Conservation (phyloP, 805 yeast species). For the Ogataea paradorogensis region DNA sequence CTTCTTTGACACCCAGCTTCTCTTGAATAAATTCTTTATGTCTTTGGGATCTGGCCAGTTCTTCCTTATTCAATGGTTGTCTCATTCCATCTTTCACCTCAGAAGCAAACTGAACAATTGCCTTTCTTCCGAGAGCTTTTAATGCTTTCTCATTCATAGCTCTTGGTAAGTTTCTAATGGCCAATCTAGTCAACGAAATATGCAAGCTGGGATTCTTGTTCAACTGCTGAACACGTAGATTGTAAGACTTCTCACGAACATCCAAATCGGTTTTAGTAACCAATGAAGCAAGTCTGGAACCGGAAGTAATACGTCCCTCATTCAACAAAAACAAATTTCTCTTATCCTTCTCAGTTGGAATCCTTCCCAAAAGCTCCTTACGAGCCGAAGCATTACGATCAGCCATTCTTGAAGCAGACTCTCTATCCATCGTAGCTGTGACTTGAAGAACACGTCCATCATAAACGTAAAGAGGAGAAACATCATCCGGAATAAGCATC, state of each 20-base stretch:
- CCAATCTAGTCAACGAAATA: conserved; percentile 90
- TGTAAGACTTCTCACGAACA: conserved; percentile 82
- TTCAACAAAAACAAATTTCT: conserved; percentile 83
- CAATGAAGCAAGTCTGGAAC: conserved; percentile 71
- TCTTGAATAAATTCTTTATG: conserved; percentile 45
- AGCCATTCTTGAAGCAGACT: conserved; percentile 69
- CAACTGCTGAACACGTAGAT: conserved; percentile 83
- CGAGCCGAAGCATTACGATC: conserved; percentile 73
- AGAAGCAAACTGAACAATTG: conserved; percentile 89
- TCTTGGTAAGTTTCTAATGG: conserved; percentile 90
- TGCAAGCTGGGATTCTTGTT: conserved; percentile 89
- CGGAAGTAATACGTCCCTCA: conserved; percentile 87
- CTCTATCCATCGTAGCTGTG: conserved; percentile 82
- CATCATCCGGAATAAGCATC: conserved; percentile 87
- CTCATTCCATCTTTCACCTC: conserved; percentile 75
- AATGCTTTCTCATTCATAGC: conserved; percentile 84
- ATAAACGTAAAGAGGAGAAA: conserved; percentile 80
- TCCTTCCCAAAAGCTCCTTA: conserved; percentile 73
- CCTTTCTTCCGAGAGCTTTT: conserved; percentile 90
- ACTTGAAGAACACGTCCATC: conserved; percentile 89
- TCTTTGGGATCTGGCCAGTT: conserved; percentile 72
- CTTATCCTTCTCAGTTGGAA: conserved; percentile 74
- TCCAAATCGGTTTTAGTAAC: conserved; percentile 75
- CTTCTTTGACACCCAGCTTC: conserved; percentile 35
- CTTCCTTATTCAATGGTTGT: conserved; percentile 88